phyloP scores from a whole-genome alignment of 2,329 filamentous ascomycete species.

The Thelonectria olida region DNA sequence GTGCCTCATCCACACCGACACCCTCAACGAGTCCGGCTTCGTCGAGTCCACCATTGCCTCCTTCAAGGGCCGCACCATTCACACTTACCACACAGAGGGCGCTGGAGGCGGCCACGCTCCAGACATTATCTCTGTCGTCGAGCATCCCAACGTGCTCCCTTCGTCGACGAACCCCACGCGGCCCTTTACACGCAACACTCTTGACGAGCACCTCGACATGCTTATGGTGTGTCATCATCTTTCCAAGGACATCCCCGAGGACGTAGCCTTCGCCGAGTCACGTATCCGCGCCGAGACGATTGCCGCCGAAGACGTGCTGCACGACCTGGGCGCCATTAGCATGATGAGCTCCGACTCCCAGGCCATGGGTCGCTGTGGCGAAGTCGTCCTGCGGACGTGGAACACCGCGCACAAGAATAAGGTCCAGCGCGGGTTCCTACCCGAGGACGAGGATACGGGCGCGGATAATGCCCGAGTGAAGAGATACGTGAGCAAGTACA shows the following conservation, averaged over 20 bases:
- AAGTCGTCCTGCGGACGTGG: constrained; percentile 93
- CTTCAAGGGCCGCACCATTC: constrained; percentile 87
- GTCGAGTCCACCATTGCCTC: constrained; percentile 90
- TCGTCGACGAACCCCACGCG: constrained; percentile 92
- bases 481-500: constrained; percentile 94
- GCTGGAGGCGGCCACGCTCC: constrained; percentile 94
- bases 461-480: constrained; percentile 94
- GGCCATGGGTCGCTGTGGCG: constrained; percentile 95
- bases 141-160: constrained; percentile 87
- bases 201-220: constrained; percentile 98
- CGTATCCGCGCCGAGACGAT: constrained; percentile 97
- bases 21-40: constrained; percentile 96
- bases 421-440: constrained; percentile 77
- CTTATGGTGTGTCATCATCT: constrained; percentile 98
- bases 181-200: constrained; percentile 89
- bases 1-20: constrained; percentile 94
- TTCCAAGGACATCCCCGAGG: constrained; percentile 91
- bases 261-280: constrained; percentile 93
- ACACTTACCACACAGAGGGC: constrained; percentile 97
- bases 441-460: constrained; percentile 80
- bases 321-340: constrained; percentile 92
- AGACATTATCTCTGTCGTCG: constrained; percentile 94
- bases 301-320: constrained; percentile 93
- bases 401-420: constrained; percentile 99
- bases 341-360: constrained; percentile 98